A percentile compares a stretch with the other conserved stretches of the same genome.
These are phyloP conservation scores for Pythium dissimile DNA, from an alignment of 352 stramenopile genomes.

Conservation along the genomic window DNA sequence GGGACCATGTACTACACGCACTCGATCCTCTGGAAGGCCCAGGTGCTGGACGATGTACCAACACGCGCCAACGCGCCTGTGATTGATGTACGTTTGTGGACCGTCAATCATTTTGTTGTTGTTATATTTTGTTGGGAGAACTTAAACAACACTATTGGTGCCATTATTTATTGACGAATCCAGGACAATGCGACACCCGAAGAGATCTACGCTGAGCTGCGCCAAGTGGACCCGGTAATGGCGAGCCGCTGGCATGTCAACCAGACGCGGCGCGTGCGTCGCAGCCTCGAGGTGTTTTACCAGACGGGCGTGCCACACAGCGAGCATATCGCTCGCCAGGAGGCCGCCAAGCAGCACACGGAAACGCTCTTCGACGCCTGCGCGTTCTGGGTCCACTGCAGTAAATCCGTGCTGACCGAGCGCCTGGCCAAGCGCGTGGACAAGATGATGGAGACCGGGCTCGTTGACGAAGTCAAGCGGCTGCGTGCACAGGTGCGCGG, in stretches of 20 bases:
- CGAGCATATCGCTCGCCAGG: slow-evolving; percentile 56
- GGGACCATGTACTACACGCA: slow-evolving; percentile 94
- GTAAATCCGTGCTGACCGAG: slow-evolving; percentile 52
- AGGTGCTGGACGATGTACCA: slow-evolving; percentile 76
- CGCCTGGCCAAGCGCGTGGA: slow-evolving; percentile 70
- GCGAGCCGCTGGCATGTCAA: slow-evolving; percentile 79
- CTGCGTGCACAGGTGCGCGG: slow-evolving; percentile 46
- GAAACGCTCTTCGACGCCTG: slow-evolving; percentile 78
- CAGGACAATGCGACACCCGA: slow-evolving; percentile 40
- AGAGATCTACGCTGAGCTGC: slow-evolving; percentile 55
- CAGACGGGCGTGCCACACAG: slow-evolving; percentile 77
- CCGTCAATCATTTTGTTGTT: not conserved
- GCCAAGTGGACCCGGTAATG: slow-evolving; percentile 80
- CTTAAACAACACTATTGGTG: not conserved
- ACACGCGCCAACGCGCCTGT: slow-evolving; percentile 14
- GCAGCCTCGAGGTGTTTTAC: slow-evolving; percentile 82
- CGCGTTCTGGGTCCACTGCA: slow-evolving; percentile 84
- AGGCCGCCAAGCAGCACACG: slow-evolving; percentile 35
- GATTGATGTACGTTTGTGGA: slow-evolving; percentile 24
- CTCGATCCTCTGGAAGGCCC: slow-evolving; percentile 84
- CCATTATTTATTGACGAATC: not conserved
- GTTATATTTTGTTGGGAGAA: not conserved
- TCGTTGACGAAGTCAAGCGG: slow-evolving; percentile 75
- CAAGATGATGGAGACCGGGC: slow-evolving; percentile 72
- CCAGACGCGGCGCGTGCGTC: slow-evolving; percentile 84